A percentile compares a stretch with the other conserved stretches of the same genome.
Conservation (phyloP, 805 yeast genomes). For the Starmerella vitae region DNA sequence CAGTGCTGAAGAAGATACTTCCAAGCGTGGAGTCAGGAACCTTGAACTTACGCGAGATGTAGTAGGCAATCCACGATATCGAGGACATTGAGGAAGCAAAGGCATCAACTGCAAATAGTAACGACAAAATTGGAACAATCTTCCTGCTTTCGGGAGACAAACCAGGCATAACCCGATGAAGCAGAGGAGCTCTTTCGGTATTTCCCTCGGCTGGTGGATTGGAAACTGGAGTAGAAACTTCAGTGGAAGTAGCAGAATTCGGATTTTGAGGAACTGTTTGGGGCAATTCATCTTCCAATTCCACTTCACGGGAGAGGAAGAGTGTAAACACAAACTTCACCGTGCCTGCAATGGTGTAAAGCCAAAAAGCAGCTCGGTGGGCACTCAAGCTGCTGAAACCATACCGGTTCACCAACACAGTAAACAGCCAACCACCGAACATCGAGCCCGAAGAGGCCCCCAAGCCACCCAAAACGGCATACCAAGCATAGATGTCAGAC, state of each 20-base stretch:
- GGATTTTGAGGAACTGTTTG: not conserved
- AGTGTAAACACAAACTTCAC: conserved; percentile 36
- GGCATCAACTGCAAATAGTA: conserved; percentile 61
- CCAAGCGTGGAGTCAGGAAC: conserved; percentile 51
- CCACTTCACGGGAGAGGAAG: conserved; percentile 26
- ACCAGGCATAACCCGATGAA: conserved; percentile 7
- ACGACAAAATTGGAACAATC: conserved; percentile 22
- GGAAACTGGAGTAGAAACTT: not conserved
- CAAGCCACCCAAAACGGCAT: conserved; percentile 49
- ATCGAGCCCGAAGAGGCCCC: conserved; percentile 67
- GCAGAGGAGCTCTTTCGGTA: not conserved
- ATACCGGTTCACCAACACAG: conserved; percentile 19
- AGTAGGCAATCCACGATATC: conserved; percentile 69
- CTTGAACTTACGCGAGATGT: conserved; percentile 45
- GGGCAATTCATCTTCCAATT: conserved; percentile 5
- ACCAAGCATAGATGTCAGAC: conserved; percentile 63
- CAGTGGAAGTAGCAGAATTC: not conserved
- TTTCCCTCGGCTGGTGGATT: not conserved
- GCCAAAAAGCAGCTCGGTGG: conserved; percentile 42
- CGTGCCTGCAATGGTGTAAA: conserved; percentile 43
- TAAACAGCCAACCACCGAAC: conserved; percentile 45
- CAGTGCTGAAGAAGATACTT: conserved; percentile 49
- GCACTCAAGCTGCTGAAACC: conserved; percentile 23
- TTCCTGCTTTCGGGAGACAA: conserved; percentile 21
- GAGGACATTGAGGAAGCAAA: conserved; percentile 76